phyloP scores from a whole-genome alignment of 2,329 filamentous ascomycete genomes.

The Trichoderma gracile region DNA sequence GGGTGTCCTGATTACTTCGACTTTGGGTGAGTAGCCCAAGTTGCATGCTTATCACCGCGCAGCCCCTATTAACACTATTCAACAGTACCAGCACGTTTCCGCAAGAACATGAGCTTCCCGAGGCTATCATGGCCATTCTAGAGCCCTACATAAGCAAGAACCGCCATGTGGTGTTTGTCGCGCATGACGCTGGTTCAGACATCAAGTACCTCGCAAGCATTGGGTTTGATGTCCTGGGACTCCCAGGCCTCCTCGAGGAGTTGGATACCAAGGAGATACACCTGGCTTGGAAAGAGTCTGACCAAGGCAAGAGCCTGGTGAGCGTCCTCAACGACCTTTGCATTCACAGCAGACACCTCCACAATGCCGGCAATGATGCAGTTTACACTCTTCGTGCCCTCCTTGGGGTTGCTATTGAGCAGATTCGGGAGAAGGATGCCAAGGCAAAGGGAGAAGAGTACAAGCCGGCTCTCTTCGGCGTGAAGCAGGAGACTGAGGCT shows the following conservation, averaged over 20 bases:
- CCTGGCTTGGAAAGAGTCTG: conserved; percentile 58
- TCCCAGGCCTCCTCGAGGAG: conserved; percentile 58
- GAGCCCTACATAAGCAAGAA: conserved; percentile 34
- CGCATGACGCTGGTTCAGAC: conserved; percentile 71
- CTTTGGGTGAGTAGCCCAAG: conserved; percentile 64
- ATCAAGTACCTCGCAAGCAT: conserved; percentile 65
- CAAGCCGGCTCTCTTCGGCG: conserved; percentile 21
- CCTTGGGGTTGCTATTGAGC: conserved; percentile 49
- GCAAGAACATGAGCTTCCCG: conserved; percentile 36
- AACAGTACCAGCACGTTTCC: conserved; percentile 48
- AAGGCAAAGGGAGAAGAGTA: conserved; percentile 28
- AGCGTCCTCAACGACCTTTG: conserved; percentile 64
- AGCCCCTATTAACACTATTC: conserved; percentile 20
- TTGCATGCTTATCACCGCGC: background rate
- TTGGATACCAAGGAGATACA: conserved; percentile 75
- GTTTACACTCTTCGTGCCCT: conserved; percentile 75
- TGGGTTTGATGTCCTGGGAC: conserved; percentile 60
- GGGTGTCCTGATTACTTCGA: conserved; percentile 75
- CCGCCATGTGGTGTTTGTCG: conserved; percentile 70
- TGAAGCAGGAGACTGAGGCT: background rate
- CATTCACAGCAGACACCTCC: conserved; percentile 65
- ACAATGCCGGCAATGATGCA: conserved; percentile 88
- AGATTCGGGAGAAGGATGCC: conserved; percentile 30
- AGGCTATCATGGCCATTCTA: conserved; percentile 43
- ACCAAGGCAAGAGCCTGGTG: conserved; percentile 57